A percentile compares a stretch with the other conserved stretches of the same genome.
Evolutionary conservation across 345 rosid species (phyloP).

Genomic region (Gossypium herbaceum): DNA sequence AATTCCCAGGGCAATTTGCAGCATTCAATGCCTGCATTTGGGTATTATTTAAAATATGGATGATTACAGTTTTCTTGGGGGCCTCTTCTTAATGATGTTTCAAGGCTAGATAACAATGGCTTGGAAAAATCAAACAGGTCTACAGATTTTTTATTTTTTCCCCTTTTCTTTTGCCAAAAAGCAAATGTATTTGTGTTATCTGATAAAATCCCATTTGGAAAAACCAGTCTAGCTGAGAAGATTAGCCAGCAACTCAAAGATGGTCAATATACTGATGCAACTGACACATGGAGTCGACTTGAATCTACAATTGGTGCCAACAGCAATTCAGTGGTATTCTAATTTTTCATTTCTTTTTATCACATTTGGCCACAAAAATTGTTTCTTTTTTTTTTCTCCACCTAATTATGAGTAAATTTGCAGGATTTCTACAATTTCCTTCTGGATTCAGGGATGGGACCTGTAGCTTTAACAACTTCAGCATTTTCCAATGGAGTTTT

Average conservation of each 20-base stretch:
- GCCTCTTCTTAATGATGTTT: conserved; percentile 73
- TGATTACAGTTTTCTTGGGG: conserved; percentile 77
- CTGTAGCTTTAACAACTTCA: conserved; percentile 34
- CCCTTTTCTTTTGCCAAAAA: not conserved
- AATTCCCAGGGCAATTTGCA: not conserved
- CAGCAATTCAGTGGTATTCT: conserved; percentile 64
- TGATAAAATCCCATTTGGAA: conserved; percentile 6
- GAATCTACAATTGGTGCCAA: conserved; percentile 31
- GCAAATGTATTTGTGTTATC: not conserved
- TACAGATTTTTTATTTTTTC: not conserved
- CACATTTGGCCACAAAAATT: not conserved
- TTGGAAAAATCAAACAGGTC: conserved; percentile 53
- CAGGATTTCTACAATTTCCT: conserved; percentile 88
- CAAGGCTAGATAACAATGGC: conserved; percentile 64
- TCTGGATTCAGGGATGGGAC: conserved; percentile 48
- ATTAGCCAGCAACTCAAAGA: conserved; percentile 52
- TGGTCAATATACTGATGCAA: conserved; percentile 51
- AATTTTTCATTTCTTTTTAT: not conserved
- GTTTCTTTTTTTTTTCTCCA: not conserved
- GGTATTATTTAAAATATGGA: not conserved
- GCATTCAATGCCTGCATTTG: not conserved
- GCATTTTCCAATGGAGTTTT: conserved; percentile 22
- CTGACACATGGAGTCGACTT: conserved; percentile 57
- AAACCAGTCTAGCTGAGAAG: conserved; percentile 49
- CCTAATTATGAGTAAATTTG: not conserved